Evolutionary conservation across 129 eudicot genomes (phyloP).

Genomic region (Mikania micrantha): DNA sequence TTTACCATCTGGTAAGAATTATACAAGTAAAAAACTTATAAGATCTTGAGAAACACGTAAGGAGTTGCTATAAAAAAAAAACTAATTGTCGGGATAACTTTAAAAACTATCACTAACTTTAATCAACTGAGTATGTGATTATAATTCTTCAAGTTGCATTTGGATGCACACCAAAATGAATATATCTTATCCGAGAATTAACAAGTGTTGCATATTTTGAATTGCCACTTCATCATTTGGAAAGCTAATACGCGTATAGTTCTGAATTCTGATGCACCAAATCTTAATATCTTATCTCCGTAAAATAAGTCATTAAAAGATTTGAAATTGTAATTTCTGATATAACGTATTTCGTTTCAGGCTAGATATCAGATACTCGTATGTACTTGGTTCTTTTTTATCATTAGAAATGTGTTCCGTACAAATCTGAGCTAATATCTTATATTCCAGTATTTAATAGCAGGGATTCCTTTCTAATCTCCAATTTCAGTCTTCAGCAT

Average conservation of each 20-base stretch:
- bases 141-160: not conserved
- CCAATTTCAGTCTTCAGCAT: too few species aligned
- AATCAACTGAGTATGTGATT: not conserved
- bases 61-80: not conserved
- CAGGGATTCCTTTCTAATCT: not conserved
- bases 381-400: not conserved
- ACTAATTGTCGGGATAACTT: not conserved
- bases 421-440: not conserved
- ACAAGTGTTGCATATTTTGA: too few species aligned
- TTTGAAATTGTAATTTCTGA: not conserved
- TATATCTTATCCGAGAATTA: not conserved
- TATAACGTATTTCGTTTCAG: not conserved
- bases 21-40: not conserved
- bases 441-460: not conserved
- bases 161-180: not conserved
- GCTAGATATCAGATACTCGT: not conserved
- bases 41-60: not conserved
- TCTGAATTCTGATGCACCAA: too few species aligned
- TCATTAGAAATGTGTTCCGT: not conserved
- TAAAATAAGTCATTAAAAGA: not conserved
- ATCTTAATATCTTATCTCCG: not conserved
- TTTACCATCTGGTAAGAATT: conserved; percentile 64
- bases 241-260: too few species aligned
- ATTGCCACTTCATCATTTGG: too few species aligned
- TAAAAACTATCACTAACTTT: not conserved